phyloP scores from a whole-genome alignment of 2,329 filamentous ascomycete species.

The Dactylonectria macrodidyma region DNA sequence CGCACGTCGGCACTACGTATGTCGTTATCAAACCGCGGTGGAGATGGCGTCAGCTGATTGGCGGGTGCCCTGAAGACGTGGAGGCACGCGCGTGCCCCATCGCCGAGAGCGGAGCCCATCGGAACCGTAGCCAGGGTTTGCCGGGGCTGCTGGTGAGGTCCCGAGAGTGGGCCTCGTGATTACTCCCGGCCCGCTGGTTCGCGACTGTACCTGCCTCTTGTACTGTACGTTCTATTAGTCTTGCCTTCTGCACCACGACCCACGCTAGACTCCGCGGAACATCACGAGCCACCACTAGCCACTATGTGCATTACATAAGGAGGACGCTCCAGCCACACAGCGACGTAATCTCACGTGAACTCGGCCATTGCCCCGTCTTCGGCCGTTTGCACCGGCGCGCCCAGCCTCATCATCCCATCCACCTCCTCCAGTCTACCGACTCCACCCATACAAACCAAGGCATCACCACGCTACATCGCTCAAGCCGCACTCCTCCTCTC shows the following conservation, averaged over 20 bases:
- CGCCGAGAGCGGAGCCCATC: constrained; percentile 39
- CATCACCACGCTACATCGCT: constrained; percentile 13
- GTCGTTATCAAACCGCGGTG: constrained; percentile 19
- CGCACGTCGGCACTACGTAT: not conserved
- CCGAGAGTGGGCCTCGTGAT: constrained; percentile 39
- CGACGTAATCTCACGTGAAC: constrained; percentile 49
- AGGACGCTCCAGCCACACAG: not conserved
- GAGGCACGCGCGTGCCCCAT: constrained; percentile 16
- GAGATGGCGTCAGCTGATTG: not conserved
- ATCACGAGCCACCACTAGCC: not conserved
- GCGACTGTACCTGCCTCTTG: not conserved
- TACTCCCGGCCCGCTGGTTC: constrained; percentile 18
- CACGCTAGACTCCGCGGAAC: not conserved
- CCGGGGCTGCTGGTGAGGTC: constrained; percentile 9
- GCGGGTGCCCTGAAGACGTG: constrained; percentile 23
- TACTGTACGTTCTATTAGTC: not conserved
- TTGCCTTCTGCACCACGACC: not conserved
- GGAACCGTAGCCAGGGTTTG: constrained; percentile 29
- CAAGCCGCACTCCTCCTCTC: constrained; percentile 2
- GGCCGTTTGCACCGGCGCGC: constrained; percentile 5
- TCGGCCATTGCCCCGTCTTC: constrained; percentile 7
- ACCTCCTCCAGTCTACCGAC: constrained; percentile 10
- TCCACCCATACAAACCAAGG: constrained; percentile 10
- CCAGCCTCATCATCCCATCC: constrained; percentile 39
- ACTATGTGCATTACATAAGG: constrained; percentile 15